A percentile compares a stretch with the other conserved stretches of the same genome.
These are phyloP conservation scores for Sordariomycetes sp. DNA, from an alignment of 2,329 filamentous ascomycete genomes.

Conservation along the genomic window DNA sequence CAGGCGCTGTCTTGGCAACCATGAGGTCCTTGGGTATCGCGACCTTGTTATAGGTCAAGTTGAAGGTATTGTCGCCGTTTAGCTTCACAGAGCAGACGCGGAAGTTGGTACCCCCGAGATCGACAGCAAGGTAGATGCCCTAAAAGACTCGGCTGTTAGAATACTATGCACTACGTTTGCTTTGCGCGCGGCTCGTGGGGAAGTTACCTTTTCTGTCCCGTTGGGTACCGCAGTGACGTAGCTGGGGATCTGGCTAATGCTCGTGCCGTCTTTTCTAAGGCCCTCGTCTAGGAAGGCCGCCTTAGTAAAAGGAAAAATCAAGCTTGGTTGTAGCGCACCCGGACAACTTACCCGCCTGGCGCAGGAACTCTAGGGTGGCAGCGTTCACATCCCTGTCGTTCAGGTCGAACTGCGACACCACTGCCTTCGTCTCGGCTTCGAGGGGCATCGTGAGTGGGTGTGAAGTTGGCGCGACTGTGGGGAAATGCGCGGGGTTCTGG, in stretches of 20 bases:
- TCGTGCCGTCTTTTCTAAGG: slow-evolving; percentile 61
- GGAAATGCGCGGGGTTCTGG: slow-evolving; percentile 39
- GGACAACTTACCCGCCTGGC: slow-evolving; percentile 56
- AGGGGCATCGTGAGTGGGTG: slow-evolving; percentile 47
- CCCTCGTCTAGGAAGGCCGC: slow-evolving; percentile 52
- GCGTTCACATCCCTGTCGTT: slow-evolving; percentile 63
- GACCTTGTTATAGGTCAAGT: slow-evolving; percentile 83
- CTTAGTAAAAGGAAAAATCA: background rate
- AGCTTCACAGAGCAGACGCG: slow-evolving; percentile 90
- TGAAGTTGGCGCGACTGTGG: slow-evolving; percentile 38
- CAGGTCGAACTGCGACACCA: slow-evolving; percentile 80
- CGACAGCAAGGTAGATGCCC: slow-evolving; percentile 92
- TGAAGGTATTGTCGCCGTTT: slow-evolving; percentile 90
- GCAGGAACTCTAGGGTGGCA: slow-evolving; percentile 74
- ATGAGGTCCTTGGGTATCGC: slow-evolving; percentile 83
- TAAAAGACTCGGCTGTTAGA: slow-evolving; percentile 18
- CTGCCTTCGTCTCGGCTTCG: slow-evolving; percentile 59
- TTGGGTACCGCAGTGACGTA: slow-evolving; percentile 94
- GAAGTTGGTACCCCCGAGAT: slow-evolving; percentile 97
- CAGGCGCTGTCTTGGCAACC: slow-evolving; percentile 71
- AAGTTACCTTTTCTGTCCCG: slow-evolving; percentile 81
- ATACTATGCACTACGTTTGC: background rate
- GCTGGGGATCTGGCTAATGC: slow-evolving; percentile 89
- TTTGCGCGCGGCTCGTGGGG: background rate
- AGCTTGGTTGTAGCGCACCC: background rate